These are phyloP conservation scores for Erythrobasidium yunnanense DNA, from an alignment of 768 basidiomycete genomes.

Conservation along the genomic window DNA sequence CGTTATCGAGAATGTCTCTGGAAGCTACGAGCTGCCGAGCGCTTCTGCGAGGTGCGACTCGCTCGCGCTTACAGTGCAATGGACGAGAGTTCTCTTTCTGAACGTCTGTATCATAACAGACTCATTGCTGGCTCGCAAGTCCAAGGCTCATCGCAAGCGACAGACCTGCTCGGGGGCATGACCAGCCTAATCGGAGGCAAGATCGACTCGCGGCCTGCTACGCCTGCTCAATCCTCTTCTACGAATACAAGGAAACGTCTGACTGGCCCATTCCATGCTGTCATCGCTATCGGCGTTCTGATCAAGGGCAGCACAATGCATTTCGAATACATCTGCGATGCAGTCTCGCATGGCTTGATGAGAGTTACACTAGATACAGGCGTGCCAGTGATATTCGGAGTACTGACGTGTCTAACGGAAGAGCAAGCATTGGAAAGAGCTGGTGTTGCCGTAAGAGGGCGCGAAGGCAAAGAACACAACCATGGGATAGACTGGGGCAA, in stretches of 20 bases:
- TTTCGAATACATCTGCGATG: conserved; percentile 96
- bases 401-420: conserved; percentile 80
- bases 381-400: conserved; percentile 90
- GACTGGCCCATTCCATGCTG: conserved; percentile 71
- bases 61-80: neutral
- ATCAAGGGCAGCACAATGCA: conserved; percentile 99
- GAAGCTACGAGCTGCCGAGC: conserved; percentile 84
- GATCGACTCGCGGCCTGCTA: neutral
- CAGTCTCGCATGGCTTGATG: conserved; percentile 89
- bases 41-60: conserved; percentile 63
- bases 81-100: neutral
- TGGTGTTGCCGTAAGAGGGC: conserved; percentile 48
- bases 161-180: conserved; percentile 60
- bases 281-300: conserved; percentile 93
- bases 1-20: conserved; percentile 79
- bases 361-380: conserved; percentile 84
- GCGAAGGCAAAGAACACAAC: conserved; percentile 73
- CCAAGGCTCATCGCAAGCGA: conserved; percentile 64
- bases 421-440: conserved; percentile 90
- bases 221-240: conserved; percentile 47
- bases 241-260: conserved; percentile 49
- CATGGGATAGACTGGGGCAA: conserved; percentile 97
- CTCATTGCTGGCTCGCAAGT: conserved; percentile 78
- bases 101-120: conserved; percentile 45
- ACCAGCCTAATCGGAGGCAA: conserved; percentile 42